phyloP scores from a whole-genome alignment of 2,329 filamentous ascomycete species.

The Coleophoma eucalyptorum region DNA sequence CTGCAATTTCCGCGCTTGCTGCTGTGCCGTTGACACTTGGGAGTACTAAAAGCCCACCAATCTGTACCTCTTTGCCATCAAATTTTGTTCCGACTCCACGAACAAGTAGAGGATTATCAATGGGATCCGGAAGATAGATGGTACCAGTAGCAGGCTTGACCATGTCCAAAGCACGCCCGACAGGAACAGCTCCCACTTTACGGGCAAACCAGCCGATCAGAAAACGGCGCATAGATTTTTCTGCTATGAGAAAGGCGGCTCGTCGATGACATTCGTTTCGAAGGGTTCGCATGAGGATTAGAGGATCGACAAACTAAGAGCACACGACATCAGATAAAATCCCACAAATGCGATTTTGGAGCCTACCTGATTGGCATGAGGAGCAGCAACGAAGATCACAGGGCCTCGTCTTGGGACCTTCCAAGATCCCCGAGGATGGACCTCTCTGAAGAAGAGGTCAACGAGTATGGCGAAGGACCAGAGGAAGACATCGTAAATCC shows the following conservation, averaged over 20 bases:
- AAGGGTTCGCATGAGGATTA: conserved; percentile 88
- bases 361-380: conserved; percentile 88
- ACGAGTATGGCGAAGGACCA: conserved; percentile 79
- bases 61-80: conserved; percentile 63
- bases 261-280: conserved; percentile 81
- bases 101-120: conserved; percentile 78
- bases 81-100: conserved; percentile 82
- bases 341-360: too few relatives aligned
- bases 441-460: conserved; percentile 97
- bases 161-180: conserved; percentile 85
- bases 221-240: conserved; percentile 85
- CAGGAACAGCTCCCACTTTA: conserved; percentile 85
- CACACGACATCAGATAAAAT: neutral
- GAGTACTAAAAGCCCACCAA: conserved; percentile 81
- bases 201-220: conserved; percentile 88
- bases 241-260: conserved; percentile 88
- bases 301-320: conserved; percentile 82
- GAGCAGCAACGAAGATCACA: conserved; percentile 92
- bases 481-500: conserved; percentile 74
- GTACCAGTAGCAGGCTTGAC: conserved; percentile 75
- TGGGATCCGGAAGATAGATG: conserved; percentile 85
- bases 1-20: conserved; percentile 77
- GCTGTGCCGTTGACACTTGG: conserved; percentile 76
- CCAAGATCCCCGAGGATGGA: conserved; percentile 93
- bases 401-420: conserved; percentile 86